phyloP scores from a whole-genome alignment of 768 basidiomycete genomes.

The Chalciporus piperatus region DNA sequence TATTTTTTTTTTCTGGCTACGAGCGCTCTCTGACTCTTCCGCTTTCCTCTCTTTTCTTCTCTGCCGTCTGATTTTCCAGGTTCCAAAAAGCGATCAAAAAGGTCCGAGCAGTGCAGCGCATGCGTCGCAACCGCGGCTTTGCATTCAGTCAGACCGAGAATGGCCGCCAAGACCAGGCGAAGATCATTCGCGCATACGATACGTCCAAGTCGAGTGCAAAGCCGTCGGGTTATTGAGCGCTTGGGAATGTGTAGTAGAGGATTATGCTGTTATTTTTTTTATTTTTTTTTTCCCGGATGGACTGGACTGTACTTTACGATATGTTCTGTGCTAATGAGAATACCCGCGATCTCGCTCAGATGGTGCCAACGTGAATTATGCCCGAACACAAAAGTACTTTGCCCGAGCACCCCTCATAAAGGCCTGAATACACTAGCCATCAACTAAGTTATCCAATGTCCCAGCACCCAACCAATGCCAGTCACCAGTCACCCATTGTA shows the following conservation, averaged over 20 bases:
- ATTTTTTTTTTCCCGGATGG: neutral
- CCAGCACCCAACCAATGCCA: too few species aligned
- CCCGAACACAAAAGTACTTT: too few species aligned
- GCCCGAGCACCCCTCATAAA: too few species aligned
- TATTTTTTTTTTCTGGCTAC: neutral
- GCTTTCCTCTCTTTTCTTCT: neutral
- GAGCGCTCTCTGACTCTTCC: slow-evolving; percentile 1
- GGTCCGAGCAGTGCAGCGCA: slow-evolving; percentile 96
- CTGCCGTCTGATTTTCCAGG: slow-evolving; percentile 37
- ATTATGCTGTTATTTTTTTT: neutral
- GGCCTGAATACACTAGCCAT: too few species aligned
- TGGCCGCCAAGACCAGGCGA: slow-evolving; percentile 82
- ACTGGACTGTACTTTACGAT: neutral
- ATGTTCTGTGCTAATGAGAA: neutral
- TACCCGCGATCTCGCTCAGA: neutral
- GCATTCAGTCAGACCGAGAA: slow-evolving; percentile 98
- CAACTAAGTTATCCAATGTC: too few species aligned
- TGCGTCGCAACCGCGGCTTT: slow-evolving; percentile 95
- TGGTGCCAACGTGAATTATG: too few species aligned
- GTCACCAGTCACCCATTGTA: too few species aligned
- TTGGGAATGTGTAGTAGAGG: neutral
- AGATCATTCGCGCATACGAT: slow-evolving; percentile 83
- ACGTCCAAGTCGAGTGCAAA: slow-evolving; percentile 71
- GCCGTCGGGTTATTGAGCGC: slow-evolving; percentile 68
- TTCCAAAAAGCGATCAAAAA: slow-evolving; percentile 99